A percentile compares a stretch with the other conserved stretches of the same genome.
Conservation (phyloP, 2,329 filamentous ascomycete species). For the Orbilia quercus region DNA sequence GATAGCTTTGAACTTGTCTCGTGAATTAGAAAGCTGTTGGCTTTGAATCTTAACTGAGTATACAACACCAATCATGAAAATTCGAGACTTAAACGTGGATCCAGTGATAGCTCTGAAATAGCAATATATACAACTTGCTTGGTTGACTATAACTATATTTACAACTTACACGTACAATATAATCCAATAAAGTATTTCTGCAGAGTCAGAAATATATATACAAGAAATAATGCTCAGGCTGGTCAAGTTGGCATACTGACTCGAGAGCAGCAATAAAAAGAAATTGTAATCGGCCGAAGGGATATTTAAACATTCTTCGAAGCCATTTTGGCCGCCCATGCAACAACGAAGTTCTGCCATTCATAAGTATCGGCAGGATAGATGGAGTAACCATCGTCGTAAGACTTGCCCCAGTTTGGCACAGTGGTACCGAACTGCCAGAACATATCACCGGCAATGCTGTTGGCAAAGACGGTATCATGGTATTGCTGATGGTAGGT, state of each 20-base stretch:
- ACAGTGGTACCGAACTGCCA: constrained; percentile 59
- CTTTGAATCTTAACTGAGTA: no score
- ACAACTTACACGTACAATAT: constrained; percentile 22
- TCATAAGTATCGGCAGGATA: constrained; percentile 42
- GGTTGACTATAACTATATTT: constrained; percentile 26
- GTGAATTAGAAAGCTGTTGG: no score
- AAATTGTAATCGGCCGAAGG: no score
- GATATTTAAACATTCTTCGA: constrained; percentile 31
- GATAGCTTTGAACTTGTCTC: no score
- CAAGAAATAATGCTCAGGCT: background rate
- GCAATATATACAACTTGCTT: constrained; percentile 23
- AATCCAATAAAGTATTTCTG: background rate
- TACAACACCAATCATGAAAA: no score
- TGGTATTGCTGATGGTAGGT: constrained; percentile 57
- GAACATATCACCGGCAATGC: constrained; percentile 58
- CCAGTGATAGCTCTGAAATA: background rate
- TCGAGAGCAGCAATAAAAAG: no score
- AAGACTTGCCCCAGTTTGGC: constrained; percentile 57
- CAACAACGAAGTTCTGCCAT: constrained; percentile 47
- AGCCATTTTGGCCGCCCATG: constrained; percentile 51
- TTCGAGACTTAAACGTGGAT: no score
- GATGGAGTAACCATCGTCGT: constrained; percentile 58
- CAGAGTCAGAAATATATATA: background rate
- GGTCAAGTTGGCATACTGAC: no score
- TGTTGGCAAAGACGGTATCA: constrained; percentile 53